Percentiles rank a stretch among this genome's conserved stretches.
Evolutionary conservation across 371 early-diverging fungal species (phyloP).

Genomic region (Mucor irregularis): DNA sequence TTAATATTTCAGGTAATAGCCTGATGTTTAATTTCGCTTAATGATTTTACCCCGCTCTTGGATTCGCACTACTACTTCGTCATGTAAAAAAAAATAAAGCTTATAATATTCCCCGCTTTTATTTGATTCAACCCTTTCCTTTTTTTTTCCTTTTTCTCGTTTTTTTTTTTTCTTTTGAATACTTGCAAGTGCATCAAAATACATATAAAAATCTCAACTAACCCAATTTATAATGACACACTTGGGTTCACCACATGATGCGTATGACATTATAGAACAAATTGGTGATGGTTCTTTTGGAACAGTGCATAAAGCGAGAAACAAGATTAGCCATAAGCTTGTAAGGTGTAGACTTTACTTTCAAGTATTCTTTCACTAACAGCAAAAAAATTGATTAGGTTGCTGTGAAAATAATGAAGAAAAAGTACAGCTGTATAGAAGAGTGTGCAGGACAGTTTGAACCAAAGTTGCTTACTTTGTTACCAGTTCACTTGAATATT

Average conservation of each 20-base stretch:
- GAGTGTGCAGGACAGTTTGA: constrained; percentile 85
- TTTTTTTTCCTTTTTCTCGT: background rate
- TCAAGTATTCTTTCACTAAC: background rate
- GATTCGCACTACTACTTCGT: too few species aligned
- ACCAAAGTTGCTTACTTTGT: constrained; percentile 62
- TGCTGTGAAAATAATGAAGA: constrained; percentile 95
- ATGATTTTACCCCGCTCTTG: too few species aligned
- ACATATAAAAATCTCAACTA: background rate
- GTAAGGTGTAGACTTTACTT: constrained; percentile 40
- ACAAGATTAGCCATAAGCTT: constrained; percentile 73
- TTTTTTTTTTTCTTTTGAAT: background rate
- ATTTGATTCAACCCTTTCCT: too few species aligned
- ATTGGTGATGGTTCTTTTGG: constrained; percentile 96
- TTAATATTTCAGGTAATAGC: too few species aligned
- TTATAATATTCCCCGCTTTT: too few species aligned
- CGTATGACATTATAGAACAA: constrained; percentile 75
- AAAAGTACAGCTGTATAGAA: constrained; percentile 76
- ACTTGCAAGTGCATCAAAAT: background rate
- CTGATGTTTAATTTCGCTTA: too few species aligned
- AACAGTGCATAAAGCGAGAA: constrained; percentile 78
- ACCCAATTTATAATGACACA: constrained; percentile 29
- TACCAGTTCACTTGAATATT: constrained; percentile 80
- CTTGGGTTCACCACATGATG: constrained; percentile 46
- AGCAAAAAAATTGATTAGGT: constrained; percentile 56
- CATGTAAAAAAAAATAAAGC: too few species aligned